Evolutionary conservation across 2,329 filamentous ascomycete genomes (phyloP).

Genomic region (Ophiosphaerella herpotricha): DNA sequence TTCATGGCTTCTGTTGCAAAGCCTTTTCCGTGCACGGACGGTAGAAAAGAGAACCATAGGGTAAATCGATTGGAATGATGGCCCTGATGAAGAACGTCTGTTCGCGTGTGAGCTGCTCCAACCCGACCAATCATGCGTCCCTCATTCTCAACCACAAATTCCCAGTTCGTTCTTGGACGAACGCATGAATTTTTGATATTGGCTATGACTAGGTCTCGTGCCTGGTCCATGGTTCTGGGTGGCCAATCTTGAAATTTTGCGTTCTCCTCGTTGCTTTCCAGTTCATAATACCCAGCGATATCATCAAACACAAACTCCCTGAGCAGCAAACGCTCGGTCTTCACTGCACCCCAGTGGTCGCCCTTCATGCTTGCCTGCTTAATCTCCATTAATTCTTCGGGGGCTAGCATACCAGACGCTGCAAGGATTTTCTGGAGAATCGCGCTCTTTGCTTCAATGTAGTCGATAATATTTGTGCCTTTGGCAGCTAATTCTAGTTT

Average conservation of each 20-base stretch:
- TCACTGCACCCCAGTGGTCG: constrained; percentile 18
- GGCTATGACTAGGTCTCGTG: constrained; percentile 19
- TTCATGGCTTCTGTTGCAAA: constrained; percentile 39
- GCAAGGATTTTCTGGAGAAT: constrained; percentile 28
- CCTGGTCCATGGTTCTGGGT: constrained; percentile 27
- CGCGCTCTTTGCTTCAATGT: constrained; percentile 22
- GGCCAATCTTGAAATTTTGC: constrained; percentile 30
- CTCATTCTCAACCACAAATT: constrained; percentile 34
- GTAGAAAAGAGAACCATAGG: constrained; percentile 41
- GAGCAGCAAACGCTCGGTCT: constrained; percentile 29
- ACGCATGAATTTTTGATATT: constrained; percentile 22
- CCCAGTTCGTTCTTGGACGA: constrained; percentile 23
- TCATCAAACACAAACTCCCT: constrained; percentile 35
- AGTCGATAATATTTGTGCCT: constrained; percentile 24
- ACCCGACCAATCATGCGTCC: constrained; percentile 35
- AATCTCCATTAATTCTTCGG: constrained; percentile 27
- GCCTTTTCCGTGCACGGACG: constrained; percentile 26
- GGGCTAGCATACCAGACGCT: constrained; percentile 13
- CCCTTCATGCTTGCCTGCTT: constrained; percentile 18
- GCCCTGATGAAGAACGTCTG: constrained; percentile 4
- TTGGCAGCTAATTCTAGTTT: constrained; percentile 27
- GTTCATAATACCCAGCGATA: constrained; percentile 20
- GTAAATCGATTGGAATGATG: constrained; percentile 16
- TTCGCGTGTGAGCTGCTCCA: constrained; percentile 23
- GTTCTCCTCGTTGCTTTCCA: constrained; percentile 31